phyloP scores from a whole-genome alignment of 31 red algal species.

The Porphyra umbilicalis region DNA sequence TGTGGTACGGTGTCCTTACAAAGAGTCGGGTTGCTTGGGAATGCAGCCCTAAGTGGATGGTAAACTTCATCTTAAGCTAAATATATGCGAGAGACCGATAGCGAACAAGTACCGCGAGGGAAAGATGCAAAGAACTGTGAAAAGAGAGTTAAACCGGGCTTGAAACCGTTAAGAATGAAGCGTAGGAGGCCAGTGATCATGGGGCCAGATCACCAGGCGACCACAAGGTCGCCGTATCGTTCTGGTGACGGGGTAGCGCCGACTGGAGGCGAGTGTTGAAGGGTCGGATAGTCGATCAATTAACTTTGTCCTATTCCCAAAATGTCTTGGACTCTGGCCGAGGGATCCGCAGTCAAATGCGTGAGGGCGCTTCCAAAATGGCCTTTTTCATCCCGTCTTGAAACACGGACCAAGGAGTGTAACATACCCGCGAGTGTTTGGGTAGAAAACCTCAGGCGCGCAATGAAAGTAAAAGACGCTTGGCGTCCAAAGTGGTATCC shows the following conservation, averaged over 20 bases:
- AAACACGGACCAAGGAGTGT: slow-evolving; percentile 56
- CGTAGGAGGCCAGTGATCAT: slow-evolving; percentile 19
- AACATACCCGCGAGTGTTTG: slow-evolving; percentile 32
- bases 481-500: not conserved
- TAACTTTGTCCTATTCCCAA: too few species aligned
- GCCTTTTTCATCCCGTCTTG: slow-evolving; percentile 33
- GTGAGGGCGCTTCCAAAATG: not conserved
- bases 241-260: too few species aligned
- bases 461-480: too few species aligned
- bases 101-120: slow-evolving; percentile 52
- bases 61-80: slow-evolving; percentile 42
- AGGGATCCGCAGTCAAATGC: too few species aligned
- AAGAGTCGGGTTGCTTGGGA: slow-evolving; percentile 42
- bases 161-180: slow-evolving; percentile 43
- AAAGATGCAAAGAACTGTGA: slow-evolving; percentile 50
- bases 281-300: too few species aligned
- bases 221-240: too few species aligned
- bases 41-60: slow-evolving; percentile 44
- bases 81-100: slow-evolving; percentile 47
- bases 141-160: slow-evolving; percentile 43
- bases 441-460: slow-evolving; percentile 2
- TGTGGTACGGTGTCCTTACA: slow-evolving; percentile 4
- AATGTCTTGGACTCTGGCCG: too few species aligned
- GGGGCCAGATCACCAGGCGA: too few species aligned
- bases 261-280: too few species aligned